Percentiles rank a stretch among this genome's conserved stretches.
Evolutionary conservation across 768 basidiomycete genomes (phyloP).

Genomic region (Mycena chlorophos): DNA sequence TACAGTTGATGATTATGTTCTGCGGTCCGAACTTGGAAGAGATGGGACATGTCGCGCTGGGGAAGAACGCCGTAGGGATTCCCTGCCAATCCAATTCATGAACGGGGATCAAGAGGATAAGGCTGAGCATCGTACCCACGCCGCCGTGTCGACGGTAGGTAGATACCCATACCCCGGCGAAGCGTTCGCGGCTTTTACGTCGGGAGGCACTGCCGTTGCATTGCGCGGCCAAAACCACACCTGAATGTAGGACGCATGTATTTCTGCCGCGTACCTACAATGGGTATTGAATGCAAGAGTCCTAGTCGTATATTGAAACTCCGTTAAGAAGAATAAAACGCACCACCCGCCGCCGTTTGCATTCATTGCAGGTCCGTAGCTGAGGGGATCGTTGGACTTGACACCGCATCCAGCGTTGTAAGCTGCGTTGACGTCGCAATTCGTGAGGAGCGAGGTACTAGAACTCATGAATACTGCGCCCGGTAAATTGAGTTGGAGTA

Average conservation of each 20-base stretch:
- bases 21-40: conserved; percentile 52
- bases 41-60: conserved; percentile 59
- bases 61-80: conserved; percentile 61
- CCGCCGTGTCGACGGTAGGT: conserved; percentile 43
- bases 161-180: not conserved
- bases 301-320: too few species aligned
- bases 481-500: not conserved
- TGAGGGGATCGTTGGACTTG: conserved; percentile 38
- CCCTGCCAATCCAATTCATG: conserved; percentile 47
- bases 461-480: not conserved
- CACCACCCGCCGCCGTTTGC: conserved; percentile 62
- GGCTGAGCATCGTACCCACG: conserved; percentile 44
- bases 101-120: not conserved
- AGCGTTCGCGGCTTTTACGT: conserved; percentile 42
- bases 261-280: conserved; percentile 65
- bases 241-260: conserved; percentile 56
- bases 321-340: not conserved
- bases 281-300: too few species aligned
- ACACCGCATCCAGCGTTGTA: conserved; percentile 63
- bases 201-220: conserved; percentile 42
- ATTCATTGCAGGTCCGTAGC: conserved; percentile 62
- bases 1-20: conserved; percentile 61
- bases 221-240: conserved; percentile 72
- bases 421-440: conserved; percentile 51
- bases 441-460: conserved; percentile 39